Percentiles rank a stretch among this genome's conserved stretches.
Evolutionary conservation across 345 rosid genomes (phyloP).

Genomic region (Adansonia digitata): DNA sequence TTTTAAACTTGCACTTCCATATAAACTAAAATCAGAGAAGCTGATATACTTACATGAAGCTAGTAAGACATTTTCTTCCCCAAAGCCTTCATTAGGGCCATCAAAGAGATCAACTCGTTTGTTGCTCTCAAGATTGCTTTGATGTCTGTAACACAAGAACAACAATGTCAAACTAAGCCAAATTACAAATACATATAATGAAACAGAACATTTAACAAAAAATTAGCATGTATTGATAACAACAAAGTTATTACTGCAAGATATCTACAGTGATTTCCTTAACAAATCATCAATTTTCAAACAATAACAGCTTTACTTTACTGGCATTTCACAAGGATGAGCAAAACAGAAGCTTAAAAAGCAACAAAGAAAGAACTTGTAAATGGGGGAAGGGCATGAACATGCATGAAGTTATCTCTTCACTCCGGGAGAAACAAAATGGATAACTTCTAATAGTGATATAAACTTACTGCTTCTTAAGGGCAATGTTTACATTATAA

Average conservation of each 20-base stretch:
- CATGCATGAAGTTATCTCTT: not conserved
- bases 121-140: conserved; percentile 74
- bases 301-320: not conserved
- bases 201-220: not conserved
- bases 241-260: not conserved
- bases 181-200: not conserved
- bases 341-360: not conserved
- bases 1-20: not conserved
- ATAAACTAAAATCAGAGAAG: conserved; percentile 2
- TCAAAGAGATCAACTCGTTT: conserved; percentile 90
- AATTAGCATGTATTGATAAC: not conserved
- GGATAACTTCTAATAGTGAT: not conserved
- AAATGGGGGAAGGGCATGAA: not conserved
- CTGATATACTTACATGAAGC: conserved; percentile 66
- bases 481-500: conserved; percentile 51
- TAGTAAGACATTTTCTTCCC: conserved; percentile 76
- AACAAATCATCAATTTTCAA: not conserved
- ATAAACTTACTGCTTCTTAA: conserved; percentile 62
- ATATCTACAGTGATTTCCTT: not conserved
- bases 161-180: conserved; percentile 16
- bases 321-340: not conserved
- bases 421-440: not conserved
- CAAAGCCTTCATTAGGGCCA: conserved; percentile 70
- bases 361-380: not conserved
- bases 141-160: conserved; percentile 44